Base-by-base conservation (phyloP, 1,284 basidiomycete genomes). In the Ceratobasidium theobromae region DNA sequence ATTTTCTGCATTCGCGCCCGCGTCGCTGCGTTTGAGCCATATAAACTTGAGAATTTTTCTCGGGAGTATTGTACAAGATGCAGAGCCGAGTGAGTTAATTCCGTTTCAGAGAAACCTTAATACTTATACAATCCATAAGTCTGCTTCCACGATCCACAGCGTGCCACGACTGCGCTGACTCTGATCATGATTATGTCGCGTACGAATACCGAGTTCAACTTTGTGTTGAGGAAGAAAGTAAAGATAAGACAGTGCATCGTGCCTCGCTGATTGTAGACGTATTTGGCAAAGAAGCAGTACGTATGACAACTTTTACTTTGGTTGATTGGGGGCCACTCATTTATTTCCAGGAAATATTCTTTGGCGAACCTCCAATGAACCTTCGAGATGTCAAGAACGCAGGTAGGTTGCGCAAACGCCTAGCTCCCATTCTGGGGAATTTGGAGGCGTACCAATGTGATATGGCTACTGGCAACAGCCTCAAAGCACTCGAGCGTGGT, bases 161-260 rank as follows among this genome's bases (percentile, higher is more conserved):
- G n/a, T 62, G 58, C 23, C 21, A 27, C 25, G 58, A 40, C 5
- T 62, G 58, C 48, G 33, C 12, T 9, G 58, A 62, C 33, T 25
- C 52, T 30, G 58, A 62, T 1, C 25, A 11, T 6, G 35, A 51
- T 6, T 51, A 38, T 27, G 48, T 52, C n/a, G 58, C 23, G 16
- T 52, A 62, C n/a, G 58, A 62, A 14, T 62, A 62, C 18, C 46
- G 58, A 18, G 38, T 62, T 33, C 58, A 30, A 30, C 32, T 62
- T 12, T 49, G 45, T 43, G 48, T 62, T 25, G 58, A 62, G 52
- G 58, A 51, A 40, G 58, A 62, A n/a, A 52, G 49, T 21, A 8
- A 11, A 8, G 23, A 52, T 14, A 14, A 12, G 3, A 16, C 35
- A 32, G 55, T 27, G 12, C 30, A 41, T 23, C 58, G 46, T 18